A percentile compares a stretch with the other conserved stretches of the same genome.
Evolutionary conservation across 2,329 filamentous ascomycete species (phyloP).

Genomic region (Elsinoe perseae): DNA sequence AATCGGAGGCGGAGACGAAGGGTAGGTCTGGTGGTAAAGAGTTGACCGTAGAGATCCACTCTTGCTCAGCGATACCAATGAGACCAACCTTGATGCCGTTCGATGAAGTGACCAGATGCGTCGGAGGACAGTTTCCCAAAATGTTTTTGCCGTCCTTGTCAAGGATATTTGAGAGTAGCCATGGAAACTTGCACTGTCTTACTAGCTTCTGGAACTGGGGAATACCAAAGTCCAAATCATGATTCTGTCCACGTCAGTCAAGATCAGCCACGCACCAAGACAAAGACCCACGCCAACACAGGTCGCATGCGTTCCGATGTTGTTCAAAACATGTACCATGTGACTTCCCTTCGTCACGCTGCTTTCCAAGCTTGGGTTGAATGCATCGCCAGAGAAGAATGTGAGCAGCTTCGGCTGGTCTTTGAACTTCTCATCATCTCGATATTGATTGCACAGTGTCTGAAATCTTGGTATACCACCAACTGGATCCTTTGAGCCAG

Average conservation of each 20-base stretch:
- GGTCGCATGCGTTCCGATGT: slow-evolving; percentile 68
- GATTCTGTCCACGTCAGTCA: slow-evolving; percentile 52
- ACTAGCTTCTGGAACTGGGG: slow-evolving; percentile 67
- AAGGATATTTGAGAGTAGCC: slow-evolving; percentile 81
- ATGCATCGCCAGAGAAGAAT: slow-evolving; percentile 86
- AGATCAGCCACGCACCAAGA: neutral
- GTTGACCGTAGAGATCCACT: slow-evolving; percentile 87
- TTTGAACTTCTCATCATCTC: slow-evolving; percentile 50
- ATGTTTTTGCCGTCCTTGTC: slow-evolving; percentile 70
- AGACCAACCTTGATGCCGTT: slow-evolving; percentile 82
- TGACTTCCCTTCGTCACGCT: slow-evolving; percentile 80
- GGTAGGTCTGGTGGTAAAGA: slow-evolving; percentile 71
- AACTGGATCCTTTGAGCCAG: slow-evolving; percentile 67
- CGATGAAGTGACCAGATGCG: slow-evolving; percentile 67
- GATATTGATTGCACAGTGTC: slow-evolving; percentile 68
- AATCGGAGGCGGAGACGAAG: slow-evolving; percentile 70
- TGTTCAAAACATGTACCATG: slow-evolving; percentile 81
- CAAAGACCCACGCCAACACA: slow-evolving; percentile 62
- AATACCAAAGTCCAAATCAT: slow-evolving; percentile 88
- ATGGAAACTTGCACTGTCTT: slow-evolving; percentile 72
- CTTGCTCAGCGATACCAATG: slow-evolving; percentile 76
- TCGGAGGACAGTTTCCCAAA: slow-evolving; percentile 67
- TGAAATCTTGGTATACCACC: slow-evolving; percentile 78
- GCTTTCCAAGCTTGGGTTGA: slow-evolving; percentile 84
- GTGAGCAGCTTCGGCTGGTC: slow-evolving; percentile 62